Evolutionary conservation across 176 grass and related monocot species (phyloP), one percentile per base, ranked within the genome.

Genomic region (Ensete glaucum): DNA sequence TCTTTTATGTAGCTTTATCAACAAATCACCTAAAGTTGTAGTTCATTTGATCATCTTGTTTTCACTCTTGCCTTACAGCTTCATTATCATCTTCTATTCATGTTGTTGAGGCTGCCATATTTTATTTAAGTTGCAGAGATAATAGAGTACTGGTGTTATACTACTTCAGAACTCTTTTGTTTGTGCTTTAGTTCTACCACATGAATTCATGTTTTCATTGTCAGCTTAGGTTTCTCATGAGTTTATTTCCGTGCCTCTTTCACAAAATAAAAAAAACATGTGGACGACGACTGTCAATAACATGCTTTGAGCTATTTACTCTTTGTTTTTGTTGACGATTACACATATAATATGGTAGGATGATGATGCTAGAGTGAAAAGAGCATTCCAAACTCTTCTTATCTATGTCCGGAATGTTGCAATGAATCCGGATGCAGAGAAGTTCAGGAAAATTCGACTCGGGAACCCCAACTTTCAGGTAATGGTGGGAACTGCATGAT

Each of bases 371-470:
- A 91, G 87, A 84, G 91, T 94, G 21, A 91, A 89, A 79, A 94
- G 85, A 81, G 95, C 95, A 26, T 99, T 94, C 71, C 88, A 94
- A 82, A 99, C 95, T 29, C 95, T 99, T 58, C 88, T 93, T 63
- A 89, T 88, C 20, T 94, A 94, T 25, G 34, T 91, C 2, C 88
- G 95, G 24, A 99, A 99, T 22, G 84, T 91, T 6, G 90, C 79
- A 24, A 91, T 87, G 74, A 99, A 82, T 62, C 95, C 88, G 1
- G 85, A 91, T 2, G 91, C 94, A 76, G 95, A 99, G 68, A 99
- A 94, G 85, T 99, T 94, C 60, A 91, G 95, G 82, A 99, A 91
- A 77, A 99, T 99, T 78, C 84, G 95, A n/a, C 76, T 94, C 5
- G 82, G 57, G 55, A 99, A 99, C 22, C 75, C 88, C 50, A 84